A percentile compares a stretch with the other conserved stretches of the same genome.
phyloP scores from a whole-genome alignment of 257 asterid genomes.

The Fraxinus pennsylvanica region DNA sequence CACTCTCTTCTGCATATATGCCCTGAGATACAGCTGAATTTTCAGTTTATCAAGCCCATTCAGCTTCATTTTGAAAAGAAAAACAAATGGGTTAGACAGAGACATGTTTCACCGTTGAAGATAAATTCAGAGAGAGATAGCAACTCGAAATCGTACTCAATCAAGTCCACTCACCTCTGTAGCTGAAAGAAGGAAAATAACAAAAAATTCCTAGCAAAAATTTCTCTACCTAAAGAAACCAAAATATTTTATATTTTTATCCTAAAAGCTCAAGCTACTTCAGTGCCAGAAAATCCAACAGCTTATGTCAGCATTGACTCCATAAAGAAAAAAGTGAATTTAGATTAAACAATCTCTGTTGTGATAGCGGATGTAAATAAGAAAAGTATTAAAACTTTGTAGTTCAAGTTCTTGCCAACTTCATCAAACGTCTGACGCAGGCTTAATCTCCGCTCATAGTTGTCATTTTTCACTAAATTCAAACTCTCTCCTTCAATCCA shows the following conservation, averaged over 20 bases:
- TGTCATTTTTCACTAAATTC: not conserved
- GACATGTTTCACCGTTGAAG: not conserved
- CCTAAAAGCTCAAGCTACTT: not conserved
- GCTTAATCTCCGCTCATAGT: not conserved
- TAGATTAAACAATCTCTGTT: not conserved
- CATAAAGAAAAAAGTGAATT: not conserved
- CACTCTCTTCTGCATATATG: slow-evolving; percentile 1
- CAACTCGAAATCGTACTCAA: not conserved
- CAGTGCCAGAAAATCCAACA: not conserved
- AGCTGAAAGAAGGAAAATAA: not conserved
- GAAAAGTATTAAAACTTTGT: not conserved
- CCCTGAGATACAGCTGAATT: not conserved
- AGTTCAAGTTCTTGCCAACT: not conserved
- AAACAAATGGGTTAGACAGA: not conserved
- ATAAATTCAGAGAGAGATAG: not conserved
- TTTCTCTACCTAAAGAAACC: not conserved
- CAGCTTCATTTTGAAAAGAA: not conserved
- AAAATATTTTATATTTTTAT: not conserved
- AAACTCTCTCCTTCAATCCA: not conserved
- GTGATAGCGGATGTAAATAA: not conserved
- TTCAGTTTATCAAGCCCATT: not conserved
- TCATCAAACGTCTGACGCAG: not conserved
- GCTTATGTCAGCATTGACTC: not conserved
- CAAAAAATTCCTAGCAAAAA: not conserved
- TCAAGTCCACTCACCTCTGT: not conserved